A percentile compares a stretch with the other conserved stretches of the same genome.
phyloP scores from a whole-genome alignment of 2,329 filamentous ascomycete genomes.

The Exophiala lecanii-corni region DNA sequence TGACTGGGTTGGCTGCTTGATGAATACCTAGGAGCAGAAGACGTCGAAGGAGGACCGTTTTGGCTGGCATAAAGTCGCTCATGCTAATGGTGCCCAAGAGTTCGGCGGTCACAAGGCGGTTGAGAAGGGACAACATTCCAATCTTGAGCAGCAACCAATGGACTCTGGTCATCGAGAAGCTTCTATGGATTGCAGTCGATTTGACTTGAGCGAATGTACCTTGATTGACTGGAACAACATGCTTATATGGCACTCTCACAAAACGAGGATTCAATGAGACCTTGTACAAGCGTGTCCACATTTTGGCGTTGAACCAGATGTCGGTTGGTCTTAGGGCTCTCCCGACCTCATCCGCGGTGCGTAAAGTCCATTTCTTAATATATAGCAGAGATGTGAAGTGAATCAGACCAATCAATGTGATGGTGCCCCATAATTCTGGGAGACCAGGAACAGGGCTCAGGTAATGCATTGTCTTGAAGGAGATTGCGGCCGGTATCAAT shows the following conservation, averaged over 20 bases:
- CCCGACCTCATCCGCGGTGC: background rate
- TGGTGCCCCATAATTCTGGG: background rate
- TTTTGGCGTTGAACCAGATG: background rate
- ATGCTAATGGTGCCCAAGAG: background rate
- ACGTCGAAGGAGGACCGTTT: constrained; percentile 1
- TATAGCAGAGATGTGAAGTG: constrained; percentile 7
- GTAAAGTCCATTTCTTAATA: constrained; percentile 9
- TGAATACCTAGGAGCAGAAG: background rate
- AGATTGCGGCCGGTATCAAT: constrained; percentile 1
- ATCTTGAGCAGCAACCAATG: background rate
- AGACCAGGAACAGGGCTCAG: constrained; percentile 3
- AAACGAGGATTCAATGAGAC: background rate
- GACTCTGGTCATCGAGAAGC: background rate
- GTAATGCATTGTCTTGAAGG: constrained; percentile 6
- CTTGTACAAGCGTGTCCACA: background rate
- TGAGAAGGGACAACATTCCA: background rate
- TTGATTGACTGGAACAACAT: background rate
- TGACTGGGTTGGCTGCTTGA: background rate
- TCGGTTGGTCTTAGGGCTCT: background rate
- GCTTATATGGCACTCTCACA: background rate
- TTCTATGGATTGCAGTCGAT: background rate
- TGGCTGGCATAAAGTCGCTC: background rate
- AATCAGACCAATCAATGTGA: constrained; percentile 4
- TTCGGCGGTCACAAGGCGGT: background rate
- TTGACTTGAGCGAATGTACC: background rate